Evolutionary conservation across 306 rosid genomes (phyloP).

Genomic region (Ormosia emarginata): DNA sequence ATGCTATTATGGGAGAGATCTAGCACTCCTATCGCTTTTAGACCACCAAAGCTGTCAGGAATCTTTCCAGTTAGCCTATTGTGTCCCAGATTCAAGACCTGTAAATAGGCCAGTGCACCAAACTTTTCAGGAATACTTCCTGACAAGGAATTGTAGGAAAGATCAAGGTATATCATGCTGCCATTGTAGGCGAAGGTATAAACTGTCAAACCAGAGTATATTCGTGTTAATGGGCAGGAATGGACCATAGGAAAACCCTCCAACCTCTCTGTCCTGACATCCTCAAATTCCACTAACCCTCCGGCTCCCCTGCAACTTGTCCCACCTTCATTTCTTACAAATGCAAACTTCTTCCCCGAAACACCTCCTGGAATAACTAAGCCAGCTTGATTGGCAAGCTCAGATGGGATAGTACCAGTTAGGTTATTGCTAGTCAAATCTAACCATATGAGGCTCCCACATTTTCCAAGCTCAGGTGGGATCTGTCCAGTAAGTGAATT

Average conservation of each 20-base stretch:
- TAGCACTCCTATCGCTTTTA: constrained; percentile 57
- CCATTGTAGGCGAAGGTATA: constrained; percentile 55
- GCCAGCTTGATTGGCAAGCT: constrained; percentile 65
- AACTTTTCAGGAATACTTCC: constrained; percentile 51
- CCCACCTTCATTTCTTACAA: constrained; percentile 79
- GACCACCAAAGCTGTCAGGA: constrained; percentile 64
- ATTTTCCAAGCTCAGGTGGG: constrained; percentile 64
- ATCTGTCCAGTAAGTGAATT: constrained; percentile 66
- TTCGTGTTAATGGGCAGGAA: constrained; percentile 62
- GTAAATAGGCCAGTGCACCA: constrained; percentile 53
- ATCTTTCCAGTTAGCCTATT: constrained; percentile 53
- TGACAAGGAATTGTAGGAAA: constrained; percentile 63
- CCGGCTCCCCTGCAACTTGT: constrained; percentile 81
- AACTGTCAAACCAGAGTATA: constrained; percentile 63
- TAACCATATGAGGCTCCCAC: constrained; percentile 66
- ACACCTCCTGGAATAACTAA: constrained; percentile 52
- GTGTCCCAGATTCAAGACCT: constrained; percentile 72
- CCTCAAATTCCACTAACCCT: constrained; percentile 69
- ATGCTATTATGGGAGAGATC: constrained; percentile 73
- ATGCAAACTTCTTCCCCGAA: constrained; percentile 75
- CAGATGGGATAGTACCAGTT: constrained; percentile 49
- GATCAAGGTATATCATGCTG: constrained; percentile 68
- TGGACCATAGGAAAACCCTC: constrained; percentile 62
- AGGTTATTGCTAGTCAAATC: constrained; percentile 62
- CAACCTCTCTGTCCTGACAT: constrained; percentile 48